phyloP scores from a whole-genome alignment of 805 yeast species.

The Ogataea degrootiae region DNA sequence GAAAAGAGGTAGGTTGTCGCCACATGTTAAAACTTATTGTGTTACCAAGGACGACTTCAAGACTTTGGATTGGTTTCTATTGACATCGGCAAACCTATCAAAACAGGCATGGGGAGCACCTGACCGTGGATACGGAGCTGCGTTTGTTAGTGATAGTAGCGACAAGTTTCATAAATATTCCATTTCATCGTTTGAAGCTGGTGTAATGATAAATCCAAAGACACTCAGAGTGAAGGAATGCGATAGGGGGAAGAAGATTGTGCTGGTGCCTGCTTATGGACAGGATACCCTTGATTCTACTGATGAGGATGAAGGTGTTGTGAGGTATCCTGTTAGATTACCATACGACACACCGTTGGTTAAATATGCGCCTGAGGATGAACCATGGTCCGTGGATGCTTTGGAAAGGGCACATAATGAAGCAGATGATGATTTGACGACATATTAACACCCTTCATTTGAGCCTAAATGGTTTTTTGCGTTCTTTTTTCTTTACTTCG shows the following conservation, averaged over 20 bases:
- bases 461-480: no score
- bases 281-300: constrained; percentile 25
- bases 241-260: constrained; percentile 4
- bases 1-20: constrained; percentile 25
- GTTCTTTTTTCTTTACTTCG: no score
- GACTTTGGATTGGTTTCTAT: constrained; percentile 59
- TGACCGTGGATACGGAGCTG: constrained; percentile 18
- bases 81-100: constrained; percentile 73
- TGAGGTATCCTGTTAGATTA: constrained; percentile 37
- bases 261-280: constrained; percentile 41
- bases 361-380: constrained; percentile 35
- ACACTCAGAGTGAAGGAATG: constrained; percentile 11
- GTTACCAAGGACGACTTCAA: constrained; percentile 47
- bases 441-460: no score
- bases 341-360: constrained; percentile 53
- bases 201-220: constrained; percentile 41
- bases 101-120: constrained; percentile 77
- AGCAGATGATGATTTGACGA: background rate
- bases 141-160: constrained; percentile 5
- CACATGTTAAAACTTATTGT: constrained; percentile 66
- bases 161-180: constrained; percentile 23
- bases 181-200: constrained; percentile 48
- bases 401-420: constrained; percentile 9
- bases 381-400: constrained; percentile 44
- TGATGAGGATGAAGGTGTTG: background rate